These are phyloP conservation scores for Athelia psychrophila DNA, from an alignment of 1,284 basidiomycete genomes.

Conservation along the genomic window DNA sequence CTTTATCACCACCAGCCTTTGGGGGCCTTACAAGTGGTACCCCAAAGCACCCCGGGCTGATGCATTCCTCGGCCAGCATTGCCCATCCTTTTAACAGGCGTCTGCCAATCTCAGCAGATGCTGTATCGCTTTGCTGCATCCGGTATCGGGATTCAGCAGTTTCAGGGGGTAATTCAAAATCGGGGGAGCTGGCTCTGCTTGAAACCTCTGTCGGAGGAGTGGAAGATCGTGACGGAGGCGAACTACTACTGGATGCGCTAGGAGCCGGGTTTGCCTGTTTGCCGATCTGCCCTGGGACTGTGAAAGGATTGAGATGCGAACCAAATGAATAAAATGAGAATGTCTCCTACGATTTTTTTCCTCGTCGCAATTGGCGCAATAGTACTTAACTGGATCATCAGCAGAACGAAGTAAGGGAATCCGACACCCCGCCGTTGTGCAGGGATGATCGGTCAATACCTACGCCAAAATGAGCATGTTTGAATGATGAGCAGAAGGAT, in stretches of 20 bases:
- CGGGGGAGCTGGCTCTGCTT: conserved; percentile 53
- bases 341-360: conserved; percentile 28
- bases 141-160: conserved; percentile 62
- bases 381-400: conserved; percentile 40
- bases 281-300: conserved; percentile 3
- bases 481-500: not conserved
- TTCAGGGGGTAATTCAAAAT: conserved; percentile 57
- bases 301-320: conserved; percentile 11
- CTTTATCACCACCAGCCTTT: conserved; percentile 54
- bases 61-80: conserved; percentile 82
- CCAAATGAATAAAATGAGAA: conserved; percentile 3
- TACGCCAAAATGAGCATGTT: conserved; percentile 23
- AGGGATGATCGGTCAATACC: conserved; percentile 67
- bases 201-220: conserved; percentile 76
- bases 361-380: conserved; percentile 64
- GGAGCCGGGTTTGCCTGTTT: conserved; percentile 34
- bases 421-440: conserved; percentile 51
- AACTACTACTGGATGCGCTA: conserved; percentile 42
- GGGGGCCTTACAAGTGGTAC: conserved; percentile 73
- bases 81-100: conserved; percentile 79
- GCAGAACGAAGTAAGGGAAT: conserved; percentile 72
- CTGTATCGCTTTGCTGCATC: conserved; percentile 75
- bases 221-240: conserved; percentile 54
- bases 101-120: conserved; percentile 74
- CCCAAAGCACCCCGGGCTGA: conserved; percentile 61